Evolutionary conservation across 2,329 filamentous ascomycete species (phyloP), one percentile per base, ranked within the genome.

Genomic region (Pezicula carpinea): DNA sequence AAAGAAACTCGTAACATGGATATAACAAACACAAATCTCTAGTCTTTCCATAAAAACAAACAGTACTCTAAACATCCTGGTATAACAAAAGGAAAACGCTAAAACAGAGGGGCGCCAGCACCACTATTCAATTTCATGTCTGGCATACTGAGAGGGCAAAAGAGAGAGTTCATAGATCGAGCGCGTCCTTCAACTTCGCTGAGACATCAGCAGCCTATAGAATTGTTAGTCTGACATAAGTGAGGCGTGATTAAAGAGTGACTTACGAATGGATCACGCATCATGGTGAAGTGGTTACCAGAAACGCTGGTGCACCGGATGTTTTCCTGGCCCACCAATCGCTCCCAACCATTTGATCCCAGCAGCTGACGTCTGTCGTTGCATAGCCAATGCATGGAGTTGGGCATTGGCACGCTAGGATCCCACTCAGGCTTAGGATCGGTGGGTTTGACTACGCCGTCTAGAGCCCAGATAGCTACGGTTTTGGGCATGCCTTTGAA

Each of bases 301-400:
- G n/a, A 10, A 6, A 43, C 49, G 18, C 39, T 56, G 11, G 41
- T 32, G 22, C 45, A 52, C 11, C 21, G 43, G 11, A 55, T 47
- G 32, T 55, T 53, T 22, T 52, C 44, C 11, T 31, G 45, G 11
- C 53, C 52, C 8, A 58, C 46, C 19, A 58, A 40, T 23, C 42
- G 47, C 11, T 55, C 82, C 82, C 82, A 87, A 15, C 82, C 75
- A 62, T 87, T 86, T 50, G 81, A 74, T 2, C 76, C 75, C 60
- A 89, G 88, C 64, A 29, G 26, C 3, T 87, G 82, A 4, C 76
- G 79, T 49, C 85, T 74, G 70, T 88, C 84, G 62, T 88, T 80
- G 3, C 88, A 73, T 44, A 89, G 69, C 77, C 85, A 89, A 63
- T 76, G 77, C 61, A 76, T 83, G 6, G 44, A 48, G 17, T 53